Base-by-base conservation (phyloP, 306 rosid genomes). In the Boehmeria nivea region DNA sequence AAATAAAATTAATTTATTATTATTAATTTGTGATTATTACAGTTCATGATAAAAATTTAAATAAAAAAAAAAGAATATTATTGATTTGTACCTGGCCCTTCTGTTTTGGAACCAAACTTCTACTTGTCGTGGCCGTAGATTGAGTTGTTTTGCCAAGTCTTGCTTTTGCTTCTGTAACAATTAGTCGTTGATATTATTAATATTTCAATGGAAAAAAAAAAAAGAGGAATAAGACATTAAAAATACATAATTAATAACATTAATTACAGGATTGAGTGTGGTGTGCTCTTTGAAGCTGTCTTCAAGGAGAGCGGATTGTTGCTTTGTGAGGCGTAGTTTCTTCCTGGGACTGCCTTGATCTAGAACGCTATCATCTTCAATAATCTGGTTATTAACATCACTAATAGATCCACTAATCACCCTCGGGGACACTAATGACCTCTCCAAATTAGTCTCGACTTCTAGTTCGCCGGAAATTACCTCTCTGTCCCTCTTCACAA, bases 51-150 rank as follows among this genome's bases (percentile, higher is more conserved):
- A n/a, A n/a, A n/a, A n/a, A n/a, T n/a, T n/a, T n/a, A n/a, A n/a
- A n/a, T n/a, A n/a, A n/a, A n/a, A n/a, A n/a, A n/a, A n/a, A n/a
- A n/a, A n/a, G n/a, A n/a, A 40, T 11, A 40, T 40, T 51, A 13
- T 12, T 14, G 1, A 27, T 26, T n/a, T 4, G 3, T 54, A 91
- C 99, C 96, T 87, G 20, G 99, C 99, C 68, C 99, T 80, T 28
- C 99, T 69, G 72, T 91, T 91, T 59, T 91, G 99, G 68, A 91
- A 87, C 99, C 99, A 91, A 55, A 91, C 99, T 72, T 91, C 99
- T 59, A 91, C 89, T 81, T 91, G 99, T 66, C 99, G 76, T 0
- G 89, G 73, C 55, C 77, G 76, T 43, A 91, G 85, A 38, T 77
- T 81, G 64, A 91, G 75, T 68, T 73, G 65, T 17, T 59, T 72